A percentile compares a stretch with the other conserved stretches of the same genome.
These are phyloP conservation scores for Penicillium aurantiogriseum DNA, from an alignment of 2,329 filamentous ascomycete genomes.

Conservation along the genomic window DNA sequence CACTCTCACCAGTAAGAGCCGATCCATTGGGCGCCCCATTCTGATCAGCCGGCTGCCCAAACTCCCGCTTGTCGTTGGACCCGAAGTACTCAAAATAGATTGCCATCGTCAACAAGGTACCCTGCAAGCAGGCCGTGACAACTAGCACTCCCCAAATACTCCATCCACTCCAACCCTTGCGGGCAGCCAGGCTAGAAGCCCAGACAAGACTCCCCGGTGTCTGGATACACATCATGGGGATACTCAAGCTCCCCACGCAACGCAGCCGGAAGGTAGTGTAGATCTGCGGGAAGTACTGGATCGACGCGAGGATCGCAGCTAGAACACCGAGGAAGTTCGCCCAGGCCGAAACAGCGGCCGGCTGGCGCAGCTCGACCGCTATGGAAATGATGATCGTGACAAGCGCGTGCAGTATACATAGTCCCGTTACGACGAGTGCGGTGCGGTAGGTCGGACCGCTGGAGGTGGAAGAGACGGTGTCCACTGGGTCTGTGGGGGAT, in stretches of 20 bases:
- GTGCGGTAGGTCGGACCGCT: slow-evolving; percentile 70
- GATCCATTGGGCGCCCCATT: slow-evolving; percentile 15
- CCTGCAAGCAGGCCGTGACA: slow-evolving; percentile 82
- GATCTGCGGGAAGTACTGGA: slow-evolving; percentile 96
- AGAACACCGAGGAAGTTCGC: slow-evolving; percentile 81
- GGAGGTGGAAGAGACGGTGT: slow-evolving; percentile 33
- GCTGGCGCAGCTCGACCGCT: slow-evolving; percentile 63
- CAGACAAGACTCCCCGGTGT: slow-evolving; percentile 91
- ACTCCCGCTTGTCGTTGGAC: slow-evolving; percentile 45
- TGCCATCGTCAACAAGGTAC: slow-evolving; percentile 73
- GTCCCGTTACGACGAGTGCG: slow-evolving; percentile 69
- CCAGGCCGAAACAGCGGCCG: slow-evolving; percentile 68
- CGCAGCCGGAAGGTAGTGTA: slow-evolving; percentile 84
- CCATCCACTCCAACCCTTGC: slow-evolving; percentile 82
- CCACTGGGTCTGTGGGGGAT: slow-evolving; percentile 48
- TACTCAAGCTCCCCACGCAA: slow-evolving; percentile 85
- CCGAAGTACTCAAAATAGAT: slow-evolving; percentile 63
- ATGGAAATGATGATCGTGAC: slow-evolving; percentile 64
- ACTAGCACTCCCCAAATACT: slow-evolving; percentile 93
- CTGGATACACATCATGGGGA: slow-evolving; percentile 98
- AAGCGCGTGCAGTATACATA: slow-evolving; percentile 74
- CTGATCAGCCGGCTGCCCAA: slow-evolving; percentile 22
- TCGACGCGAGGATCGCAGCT: slow-evolving; percentile 71
- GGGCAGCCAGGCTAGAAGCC: slow-evolving; percentile 75
- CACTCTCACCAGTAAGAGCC: slow-evolving; percentile 7